Evolutionary conservation across 2,329 filamentous ascomycete species (phyloP), one percentile per base, ranked within the genome.

Genomic region (Exophiala bonariae): DNA sequence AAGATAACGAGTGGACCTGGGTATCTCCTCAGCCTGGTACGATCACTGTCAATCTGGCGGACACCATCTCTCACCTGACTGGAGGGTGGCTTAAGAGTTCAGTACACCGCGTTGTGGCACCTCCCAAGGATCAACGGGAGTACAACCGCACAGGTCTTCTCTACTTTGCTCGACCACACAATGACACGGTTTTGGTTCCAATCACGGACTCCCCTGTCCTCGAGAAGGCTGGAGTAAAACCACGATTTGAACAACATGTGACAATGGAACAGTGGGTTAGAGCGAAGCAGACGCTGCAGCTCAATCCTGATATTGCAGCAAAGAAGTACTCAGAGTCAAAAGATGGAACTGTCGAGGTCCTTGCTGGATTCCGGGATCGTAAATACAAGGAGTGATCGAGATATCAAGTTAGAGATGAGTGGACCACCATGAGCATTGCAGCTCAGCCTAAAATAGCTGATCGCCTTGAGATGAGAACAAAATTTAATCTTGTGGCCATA

Each of bases 71-170:
- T 8, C 70, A 72, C 26, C 45, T 77, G 8, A 76, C 74, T 0
- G 72, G 72, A n/a, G 74, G 73, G 0, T 76, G 71, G 47, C 63
- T 78, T 34, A 77, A 78, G 60, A 72, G 67, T 3, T 74, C 68
- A 3, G 63, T 76, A 8, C 75, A 78, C 42, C 69, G 75, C 1
- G 75, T 78, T 0, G 66, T 71, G 33, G 66, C 70, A 8, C 74
- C 74, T 1, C 76, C 74, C 0, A 52, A 66, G 9, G 75, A 77
- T 43, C 75, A 78, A 56, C 66, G 64, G 4, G 63, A 70, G 47
- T 52, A 71, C 19, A 69, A 74, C 57, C 64, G 70, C 4, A 52
- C 72, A 13, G 71, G 72, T 0, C 59, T 74, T 40, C 47, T 74
- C 11, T 74, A 73, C 48, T 74, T 74, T 60, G 73, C 75, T 1